Base-by-base conservation (phyloP, 75 land plant species). In the Sequoiadendron giganteum region DNA sequence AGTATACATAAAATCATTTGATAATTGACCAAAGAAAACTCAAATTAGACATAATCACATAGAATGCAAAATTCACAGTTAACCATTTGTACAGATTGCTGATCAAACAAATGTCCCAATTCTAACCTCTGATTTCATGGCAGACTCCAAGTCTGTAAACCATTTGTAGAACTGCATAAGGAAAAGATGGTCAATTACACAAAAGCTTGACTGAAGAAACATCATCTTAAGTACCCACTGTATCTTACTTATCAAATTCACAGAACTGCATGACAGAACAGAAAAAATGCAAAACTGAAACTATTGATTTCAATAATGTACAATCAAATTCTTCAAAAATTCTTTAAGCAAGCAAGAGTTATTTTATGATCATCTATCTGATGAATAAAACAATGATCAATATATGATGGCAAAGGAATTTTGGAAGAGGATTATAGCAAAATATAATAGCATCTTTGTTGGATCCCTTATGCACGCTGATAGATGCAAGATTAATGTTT, bases 121-220 rank as follows among this genome's bases (percentile, higher is more conserved):
- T 73, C 91, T 38, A 85, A 97, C 99, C 97, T 97, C 96, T 73
- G 96, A 97, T 76, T 96, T 96, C 97, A 96, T 96, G 39, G 99
- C 97, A 48, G 97, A 91, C 91, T 98, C 99, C 75, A 98, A 93
- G 86, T 97, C 99, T 3, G 96, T 90, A 87, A 93, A 94, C 99
- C 99, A 98, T 87, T 98, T 97, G 89, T 98, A 98, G 85, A 98
- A 97, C 97, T 98, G 95, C 58, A 89, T 42, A 11, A 61, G 56
- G 79, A 58, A 36, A 65, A 34, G n/a, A 40, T 30, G 28, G 25
- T 58, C 40, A 34, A 52, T 36, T 38, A 45, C 49, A 84, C 25
- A 82, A 5, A 55, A 87, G 49, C 25, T 76, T 40, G 38, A 45
- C 38, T 15, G 83, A 87, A 87, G 40, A 87, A 13, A 45, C 47